These are phyloP conservation scores for Trebouxia sp. DNA, from an alignment of 139 green algal species.

Conservation along the genomic window DNA sequence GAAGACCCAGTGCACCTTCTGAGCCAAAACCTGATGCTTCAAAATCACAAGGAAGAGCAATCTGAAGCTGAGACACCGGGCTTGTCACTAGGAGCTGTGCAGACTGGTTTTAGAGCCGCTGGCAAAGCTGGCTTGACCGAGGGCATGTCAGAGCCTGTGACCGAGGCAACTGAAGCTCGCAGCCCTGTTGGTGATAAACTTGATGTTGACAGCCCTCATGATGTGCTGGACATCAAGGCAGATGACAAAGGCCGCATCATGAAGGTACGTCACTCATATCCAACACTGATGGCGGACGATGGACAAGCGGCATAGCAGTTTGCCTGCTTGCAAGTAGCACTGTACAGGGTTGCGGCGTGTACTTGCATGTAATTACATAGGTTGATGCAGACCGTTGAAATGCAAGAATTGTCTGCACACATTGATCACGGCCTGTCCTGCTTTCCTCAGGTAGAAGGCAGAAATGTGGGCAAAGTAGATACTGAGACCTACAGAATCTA, in stretches of 20 bases:
- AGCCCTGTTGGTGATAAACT: not conserved
- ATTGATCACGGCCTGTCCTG: too few relatives aligned
- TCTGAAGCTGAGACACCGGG: not conserved
- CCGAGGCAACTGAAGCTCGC: not conserved
- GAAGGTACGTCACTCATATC: not conserved
- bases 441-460: constrained; percentile 58
- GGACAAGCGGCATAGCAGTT: too few relatives aligned
- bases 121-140: constrained; percentile 1
- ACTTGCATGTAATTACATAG: too few relatives aligned
- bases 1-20: not conserved
- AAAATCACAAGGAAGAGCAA: not conserved
- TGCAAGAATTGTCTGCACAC: too few relatives aligned
- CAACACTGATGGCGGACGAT: too few relatives aligned
- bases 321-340: too few relatives aligned
- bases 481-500: constrained; percentile 75
- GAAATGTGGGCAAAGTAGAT: constrained; percentile 73
- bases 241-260: not conserved
- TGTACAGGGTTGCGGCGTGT: too few relatives aligned
- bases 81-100: not conserved
- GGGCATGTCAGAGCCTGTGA: constrained; percentile 14
- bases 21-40: not conserved
- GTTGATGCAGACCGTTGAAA: too few relatives aligned
- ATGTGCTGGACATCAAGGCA: not conserved
- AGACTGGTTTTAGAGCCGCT: constrained; percentile 11
- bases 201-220: not conserved